Evolutionary conservation across 345 rosid genomes (phyloP).

Genomic region (Nasturtium officinale): DNA sequence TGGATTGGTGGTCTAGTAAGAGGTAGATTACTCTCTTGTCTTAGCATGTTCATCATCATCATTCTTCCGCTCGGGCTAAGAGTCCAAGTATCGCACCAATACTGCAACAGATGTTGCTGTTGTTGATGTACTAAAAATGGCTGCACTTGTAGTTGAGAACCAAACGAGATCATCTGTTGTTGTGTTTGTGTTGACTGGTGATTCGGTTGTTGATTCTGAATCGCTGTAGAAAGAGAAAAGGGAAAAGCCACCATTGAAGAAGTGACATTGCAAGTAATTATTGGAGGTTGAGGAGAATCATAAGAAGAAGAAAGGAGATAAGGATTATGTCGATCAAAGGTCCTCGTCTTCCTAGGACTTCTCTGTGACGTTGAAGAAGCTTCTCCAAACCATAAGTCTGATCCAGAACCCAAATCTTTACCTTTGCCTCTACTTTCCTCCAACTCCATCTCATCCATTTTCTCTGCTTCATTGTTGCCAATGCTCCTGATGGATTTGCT

Average conservation of each 20-base stretch:
- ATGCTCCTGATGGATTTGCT: slow-evolving; percentile 57
- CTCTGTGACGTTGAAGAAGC: slow-evolving; percentile 60
- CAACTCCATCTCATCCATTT: slow-evolving; percentile 38
- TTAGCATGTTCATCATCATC: slow-evolving; percentile 72
- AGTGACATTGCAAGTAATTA: slow-evolving; percentile 30
- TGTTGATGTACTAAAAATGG: slow-evolving; percentile 44
- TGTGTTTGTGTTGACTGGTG: slow-evolving; percentile 46
- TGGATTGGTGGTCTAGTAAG: slow-evolving; percentile 57
- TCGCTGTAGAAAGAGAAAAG: slow-evolving; percentile 53
- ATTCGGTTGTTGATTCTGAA: slow-evolving; percentile 51
- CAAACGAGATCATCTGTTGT: slow-evolving; percentile 71
- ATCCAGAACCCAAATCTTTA: slow-evolving; percentile 34
- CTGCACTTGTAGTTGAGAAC: slow-evolving; percentile 53
- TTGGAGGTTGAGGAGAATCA: slow-evolving; percentile 8
- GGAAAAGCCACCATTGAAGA: slow-evolving; percentile 54
- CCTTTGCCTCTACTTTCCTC: slow-evolving; percentile 47
- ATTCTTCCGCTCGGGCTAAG: slow-evolving; percentile 68
- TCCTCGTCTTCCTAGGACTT: slow-evolving; percentile 67
- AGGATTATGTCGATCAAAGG: slow-evolving; percentile 57
- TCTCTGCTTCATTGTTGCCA: slow-evolving; percentile 43
- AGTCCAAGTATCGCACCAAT: slow-evolving; percentile 64
- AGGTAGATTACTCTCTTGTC: slow-evolving; percentile 64
- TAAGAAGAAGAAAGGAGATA: slow-evolving; percentile 37
- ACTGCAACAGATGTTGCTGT: slow-evolving; percentile 65
- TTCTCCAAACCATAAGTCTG: slow-evolving; percentile 60